A percentile compares a stretch with the other conserved stretches of the same genome.
These are phyloP conservation scores for Leucaena leucocephala DNA, from an alignment of 306 rosid species.

Conservation along the genomic window DNA sequence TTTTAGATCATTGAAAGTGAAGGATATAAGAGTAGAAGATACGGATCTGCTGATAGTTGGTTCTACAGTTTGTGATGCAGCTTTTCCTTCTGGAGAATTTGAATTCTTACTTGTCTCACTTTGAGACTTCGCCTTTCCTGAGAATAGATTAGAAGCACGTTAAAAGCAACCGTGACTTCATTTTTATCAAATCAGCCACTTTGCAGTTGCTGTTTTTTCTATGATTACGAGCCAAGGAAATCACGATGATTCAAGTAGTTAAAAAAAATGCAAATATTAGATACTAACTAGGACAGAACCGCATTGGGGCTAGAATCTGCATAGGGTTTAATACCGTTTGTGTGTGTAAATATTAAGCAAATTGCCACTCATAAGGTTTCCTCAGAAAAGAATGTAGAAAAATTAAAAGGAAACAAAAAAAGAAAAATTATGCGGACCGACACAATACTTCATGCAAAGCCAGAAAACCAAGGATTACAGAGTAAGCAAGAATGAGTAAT, in stretches of 20 bases:
- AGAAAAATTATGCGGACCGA: no score
- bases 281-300: neutral
- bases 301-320: neutral
- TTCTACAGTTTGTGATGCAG: constrained; percentile 21
- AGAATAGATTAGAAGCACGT: constrained; percentile 28
- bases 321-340: neutral
- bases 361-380: no score
- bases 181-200: constrained; percentile 2
- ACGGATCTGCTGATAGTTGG: constrained; percentile 43
- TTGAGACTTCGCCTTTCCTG: constrained; percentile 52
- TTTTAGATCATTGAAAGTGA: constrained; percentile 70
- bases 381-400: no score
- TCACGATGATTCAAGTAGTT: neutral
- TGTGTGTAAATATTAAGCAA: no score
- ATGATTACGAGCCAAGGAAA: neutral
- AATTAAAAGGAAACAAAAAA: no score
- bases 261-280: neutral
- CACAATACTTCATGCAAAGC: no score
- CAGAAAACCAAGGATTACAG: no score
- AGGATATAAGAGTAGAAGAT: constrained; percentile 59
- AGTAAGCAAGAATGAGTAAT: no score
- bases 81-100: constrained; percentile 29
- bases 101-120: constrained; percentile 43
- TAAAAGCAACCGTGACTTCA: constrained; percentile 13
- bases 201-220: neutral